Evolutionary conservation across 2,329 filamentous ascomycete genomes (phyloP).

Genomic region (Aspergillus thermomutatus): DNA sequence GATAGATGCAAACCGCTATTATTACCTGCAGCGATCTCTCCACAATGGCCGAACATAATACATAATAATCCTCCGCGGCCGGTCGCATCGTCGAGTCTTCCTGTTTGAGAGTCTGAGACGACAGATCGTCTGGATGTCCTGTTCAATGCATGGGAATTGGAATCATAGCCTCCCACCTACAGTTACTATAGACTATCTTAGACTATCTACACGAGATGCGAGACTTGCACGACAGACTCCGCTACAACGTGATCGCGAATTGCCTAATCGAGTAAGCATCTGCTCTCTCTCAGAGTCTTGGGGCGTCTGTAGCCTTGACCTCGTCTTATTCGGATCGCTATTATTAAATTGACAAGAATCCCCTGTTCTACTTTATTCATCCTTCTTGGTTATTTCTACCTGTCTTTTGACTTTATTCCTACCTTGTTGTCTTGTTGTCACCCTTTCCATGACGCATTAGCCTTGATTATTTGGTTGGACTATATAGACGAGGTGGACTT

Average conservation of each 20-base stretch:
- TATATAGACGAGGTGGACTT: background rate
- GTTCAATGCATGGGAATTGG: background rate
- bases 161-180: too few relatives aligned
- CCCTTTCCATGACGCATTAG: background rate
- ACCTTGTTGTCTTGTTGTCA: conserved; percentile 1
- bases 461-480: background rate
- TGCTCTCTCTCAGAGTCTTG: background rate
- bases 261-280: conserved; percentile 15
- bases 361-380: background rate
- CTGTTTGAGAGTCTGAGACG: background rate
- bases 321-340: background rate
- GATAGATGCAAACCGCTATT: too few relatives aligned
- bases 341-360: background rate
- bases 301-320: background rate
- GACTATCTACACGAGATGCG: background rate
- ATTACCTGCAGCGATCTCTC: too few relatives aligned
- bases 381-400: background rate
- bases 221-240: background rate
- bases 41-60: background rate
- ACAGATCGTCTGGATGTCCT: background rate
- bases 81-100: background rate
- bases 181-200: background rate
- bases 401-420: background rate
- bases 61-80: background rate
- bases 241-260: background rate